Base-by-base conservation (phyloP, 2,329 filamentous ascomycete species). In the Trichoderma gracile region DNA sequence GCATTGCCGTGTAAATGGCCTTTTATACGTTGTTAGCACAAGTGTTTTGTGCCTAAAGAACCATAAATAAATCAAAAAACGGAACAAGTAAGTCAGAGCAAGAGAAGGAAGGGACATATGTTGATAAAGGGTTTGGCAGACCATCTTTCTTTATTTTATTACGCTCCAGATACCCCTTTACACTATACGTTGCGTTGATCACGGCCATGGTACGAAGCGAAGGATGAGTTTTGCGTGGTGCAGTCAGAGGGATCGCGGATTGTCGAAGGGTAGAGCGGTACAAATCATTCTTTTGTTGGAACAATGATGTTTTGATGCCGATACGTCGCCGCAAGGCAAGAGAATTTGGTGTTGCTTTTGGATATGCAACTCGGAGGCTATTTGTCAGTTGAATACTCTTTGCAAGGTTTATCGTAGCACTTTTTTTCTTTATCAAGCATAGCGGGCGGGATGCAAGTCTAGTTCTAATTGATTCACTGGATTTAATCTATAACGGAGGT, bases 1-100 rank as follows among this genome's bases (percentile, higher is more conserved):
- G 83, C 66, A 89, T 91, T 65, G 77, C 78, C 19, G 80, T 89
- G 19, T 87, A 73, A 42, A 40, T n/a, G 6, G 45, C 21, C 5
- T 2, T 42, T 30, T 56, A 55, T 46, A 52, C 49, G 40, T 52
- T 52, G 27, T 14, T 2, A 53, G 23, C 19, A 12, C 19, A 10
- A n/a, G n/a, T n/a, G n/a, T n/a, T n/a, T n/a, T 43, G 17, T 47
- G 45, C 33, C 30, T 10, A 12, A 23, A 9, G 17, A 38, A 45
- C 17, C 23, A 17, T 12, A 57, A 27, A 42, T 12, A 42, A 23
- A 33, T 27, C n/a, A 45, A 23, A 2, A 33, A 43, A 21, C 9
- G 27, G 2, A 49, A 21, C 19, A 50, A 42, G 10, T 4, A 47
- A 53, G 21, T 3, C 19, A 19, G 25, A n/a, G 50, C 30, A 53